Percentiles rank a stretch among this genome's conserved stretches.
These are phyloP conservation scores for Hyphopichia pseudoburtonii DNA, from an alignment of 1,139 yeast species.

Conservation along the genomic window DNA sequence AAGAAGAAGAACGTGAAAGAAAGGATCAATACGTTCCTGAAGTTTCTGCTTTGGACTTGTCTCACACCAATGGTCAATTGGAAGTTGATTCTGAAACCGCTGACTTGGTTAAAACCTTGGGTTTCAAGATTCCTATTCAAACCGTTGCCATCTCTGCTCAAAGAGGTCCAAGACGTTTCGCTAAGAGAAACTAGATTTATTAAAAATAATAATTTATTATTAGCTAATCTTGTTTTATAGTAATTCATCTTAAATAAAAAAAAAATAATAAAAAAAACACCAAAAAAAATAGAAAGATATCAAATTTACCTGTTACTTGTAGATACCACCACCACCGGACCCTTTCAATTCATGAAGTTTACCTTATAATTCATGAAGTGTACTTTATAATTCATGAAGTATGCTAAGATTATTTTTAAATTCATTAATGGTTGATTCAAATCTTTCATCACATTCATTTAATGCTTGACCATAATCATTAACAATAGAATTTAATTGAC, in stretches of 20 bases:
- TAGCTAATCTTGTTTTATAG: background rate
- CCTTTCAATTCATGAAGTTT: too few relatives aligned
- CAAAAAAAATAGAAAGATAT: background rate
- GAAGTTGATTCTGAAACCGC: conserved; percentile 98
- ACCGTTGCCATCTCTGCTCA: conserved; percentile 91
- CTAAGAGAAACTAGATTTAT: conserved; percentile 77
- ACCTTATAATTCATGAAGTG: too few relatives aligned
- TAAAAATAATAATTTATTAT: too few relatives aligned
- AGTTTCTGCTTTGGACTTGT: conserved; percentile 98
- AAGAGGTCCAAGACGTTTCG: conserved; percentile 93
- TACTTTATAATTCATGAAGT: too few relatives aligned
- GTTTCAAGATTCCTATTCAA: conserved; percentile 92
- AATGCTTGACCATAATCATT: conserved; percentile 28
- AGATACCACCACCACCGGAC: too few relatives aligned
- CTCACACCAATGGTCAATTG: conserved; percentile 94
- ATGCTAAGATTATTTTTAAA: too few relatives aligned
- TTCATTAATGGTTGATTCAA: background rate
- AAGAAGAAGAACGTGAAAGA: conserved; percentile 99
- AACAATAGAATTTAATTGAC: conserved; percentile 18
- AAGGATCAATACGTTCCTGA: conserved; percentile 99
- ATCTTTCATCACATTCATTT: background rate
- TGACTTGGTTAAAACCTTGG: conserved; percentile 92
- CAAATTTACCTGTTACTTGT: background rate
- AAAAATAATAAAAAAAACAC: conserved; percentile 1
- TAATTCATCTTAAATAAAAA: background rate